A percentile compares a stretch with the other conserved stretches of the same genome.
phyloP scores from a whole-genome alignment of 345 rosid genomes.

The Gossypioides kirkii region DNA sequence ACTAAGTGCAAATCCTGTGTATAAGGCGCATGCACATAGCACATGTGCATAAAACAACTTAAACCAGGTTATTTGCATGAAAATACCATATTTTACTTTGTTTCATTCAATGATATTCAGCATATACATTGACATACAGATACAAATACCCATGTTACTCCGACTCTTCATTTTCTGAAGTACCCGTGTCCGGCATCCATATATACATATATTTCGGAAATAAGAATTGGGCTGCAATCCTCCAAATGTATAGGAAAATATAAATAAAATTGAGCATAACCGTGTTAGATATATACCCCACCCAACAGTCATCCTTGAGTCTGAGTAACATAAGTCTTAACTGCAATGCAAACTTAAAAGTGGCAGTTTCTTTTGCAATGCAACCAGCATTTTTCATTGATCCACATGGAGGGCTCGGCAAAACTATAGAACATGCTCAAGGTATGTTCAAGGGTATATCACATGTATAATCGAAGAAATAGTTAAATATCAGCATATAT shows the following conservation, averaged over 20 bases:
- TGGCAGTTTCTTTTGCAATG: neutral
- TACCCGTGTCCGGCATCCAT: neutral
- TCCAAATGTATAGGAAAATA: too few relatives aligned
- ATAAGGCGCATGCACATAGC: neutral
- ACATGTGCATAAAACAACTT: neutral
- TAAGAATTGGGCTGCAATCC: too few relatives aligned
- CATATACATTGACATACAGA: neutral
- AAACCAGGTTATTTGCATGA: neutral
- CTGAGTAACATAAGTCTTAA: too few relatives aligned
- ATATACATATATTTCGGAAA: neutral
- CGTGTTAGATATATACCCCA: too few relatives aligned
- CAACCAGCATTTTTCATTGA: neutral
- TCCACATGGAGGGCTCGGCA: neutral
- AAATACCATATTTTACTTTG: neutral
- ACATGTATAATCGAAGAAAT: conserved; percentile 1
- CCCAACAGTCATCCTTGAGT: too few relatives aligned
- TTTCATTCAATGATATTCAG: neutral
- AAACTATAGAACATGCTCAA: neutral
- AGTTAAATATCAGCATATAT: neutral
- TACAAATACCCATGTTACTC: neutral
- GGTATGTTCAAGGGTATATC: neutral
- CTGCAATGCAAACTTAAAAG: conserved; percentile 4
- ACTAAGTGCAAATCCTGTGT: neutral
- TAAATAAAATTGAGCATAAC: neutral
- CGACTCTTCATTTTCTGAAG: neutral